phyloP scores from a whole-genome alignment of 2,329 filamentous ascomycete species.

The Arthrocladium fulminans region DNA sequence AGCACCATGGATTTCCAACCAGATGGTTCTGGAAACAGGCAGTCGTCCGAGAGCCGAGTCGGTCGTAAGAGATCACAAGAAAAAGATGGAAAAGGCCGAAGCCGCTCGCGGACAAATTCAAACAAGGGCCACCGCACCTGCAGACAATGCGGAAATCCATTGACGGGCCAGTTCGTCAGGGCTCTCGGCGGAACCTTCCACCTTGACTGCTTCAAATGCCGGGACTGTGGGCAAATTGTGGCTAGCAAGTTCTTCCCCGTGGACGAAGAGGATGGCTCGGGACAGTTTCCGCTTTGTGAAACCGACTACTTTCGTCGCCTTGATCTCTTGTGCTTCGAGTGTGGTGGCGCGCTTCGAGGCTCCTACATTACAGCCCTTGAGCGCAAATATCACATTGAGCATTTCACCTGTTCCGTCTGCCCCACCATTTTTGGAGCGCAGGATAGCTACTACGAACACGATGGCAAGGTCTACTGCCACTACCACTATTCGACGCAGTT shows the following conservation, averaged over 20 bases:
- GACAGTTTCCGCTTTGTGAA: conserved; percentile 91
- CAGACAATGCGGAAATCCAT: conserved; percentile 77
- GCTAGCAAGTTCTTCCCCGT: conserved; percentile 98
- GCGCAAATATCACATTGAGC: conserved; percentile 97
- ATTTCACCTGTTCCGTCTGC: conserved; percentile 96
- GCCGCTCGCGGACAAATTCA: conserved; percentile 26
- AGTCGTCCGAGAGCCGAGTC: conserved; percentile 21
- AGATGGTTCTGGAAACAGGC: conserved; percentile 17
- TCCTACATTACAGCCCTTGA: conserved; percentile 98
- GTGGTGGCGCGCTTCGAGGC: conserved; percentile 82
- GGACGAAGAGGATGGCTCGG: conserved; percentile 72
- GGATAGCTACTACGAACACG: conserved; percentile 98
- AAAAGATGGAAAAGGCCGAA: conserved; percentile 20
- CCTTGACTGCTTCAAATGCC: conserved; percentile 94
- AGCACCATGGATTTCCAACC: conserved; percentile 17
- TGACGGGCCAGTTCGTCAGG: conserved; percentile 93
- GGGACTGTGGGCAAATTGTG: conserved; percentile 92
- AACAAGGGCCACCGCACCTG: conserved; percentile 46
- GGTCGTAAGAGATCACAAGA: conserved; percentile 23
- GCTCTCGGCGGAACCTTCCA: conserved; percentile 91
- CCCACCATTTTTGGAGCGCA: conserved; percentile 96
- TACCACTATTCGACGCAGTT: conserved; percentile 98
- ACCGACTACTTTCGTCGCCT: conserved; percentile 94
- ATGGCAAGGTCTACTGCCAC: conserved; percentile 92
- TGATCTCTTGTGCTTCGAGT: conserved; percentile 82